Base-by-base conservation (phyloP, 139 green algal genomes). In the Chlamydomonas urium region DNA sequence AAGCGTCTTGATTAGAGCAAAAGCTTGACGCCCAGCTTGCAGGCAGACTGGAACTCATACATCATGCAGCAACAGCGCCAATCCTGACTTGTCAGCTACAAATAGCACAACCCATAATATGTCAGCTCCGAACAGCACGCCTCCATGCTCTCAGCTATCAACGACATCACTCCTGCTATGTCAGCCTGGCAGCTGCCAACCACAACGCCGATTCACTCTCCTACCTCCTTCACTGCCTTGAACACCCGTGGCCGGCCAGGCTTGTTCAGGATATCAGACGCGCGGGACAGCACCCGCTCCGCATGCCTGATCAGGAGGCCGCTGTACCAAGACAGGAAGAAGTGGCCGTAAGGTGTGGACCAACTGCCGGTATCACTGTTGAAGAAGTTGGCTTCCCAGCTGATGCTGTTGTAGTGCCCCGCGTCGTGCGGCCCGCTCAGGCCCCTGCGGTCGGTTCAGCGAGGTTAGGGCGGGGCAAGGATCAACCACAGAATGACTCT, bases 321-420 rank as follows among this genome's bases (percentile, higher is more conserved):
- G 23, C 77, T 89, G 85, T 99, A 99, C 95, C 95, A 99, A 28
- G 59, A 71, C 33, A 98, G 79, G 78, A 98, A 99, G 75, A 97
- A 98, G 66, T 83, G 77, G 21, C 94, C 94, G 73, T 99, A 99
- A 5, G 87, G 76, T 2, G 86, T 89, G 69, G 91, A 81, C 89
- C 90, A 98, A 75, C 77, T 94, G 71, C 94, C 93, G 47, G 69
- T 69, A 23, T 93, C 73, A 63, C 75, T 88, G 10, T 83, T 74
- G 74, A 98, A 98, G 76, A 99, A 99, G n/a, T 21, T 21, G 4
- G 94, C 97, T 32, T 98, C 90, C 73, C 87, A 88, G 45, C 85
- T 86, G 38, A 74, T 79, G 65, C 87, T 87, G 82, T 97, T 98
- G 87, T 99, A 99, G 58, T 89, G 75, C 36, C 95, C 94, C 1